These are phyloP conservation scores for Pisolithus tinctorius DNA, from an alignment of 768 basidiomycete genomes.

Conservation along the genomic window DNA sequence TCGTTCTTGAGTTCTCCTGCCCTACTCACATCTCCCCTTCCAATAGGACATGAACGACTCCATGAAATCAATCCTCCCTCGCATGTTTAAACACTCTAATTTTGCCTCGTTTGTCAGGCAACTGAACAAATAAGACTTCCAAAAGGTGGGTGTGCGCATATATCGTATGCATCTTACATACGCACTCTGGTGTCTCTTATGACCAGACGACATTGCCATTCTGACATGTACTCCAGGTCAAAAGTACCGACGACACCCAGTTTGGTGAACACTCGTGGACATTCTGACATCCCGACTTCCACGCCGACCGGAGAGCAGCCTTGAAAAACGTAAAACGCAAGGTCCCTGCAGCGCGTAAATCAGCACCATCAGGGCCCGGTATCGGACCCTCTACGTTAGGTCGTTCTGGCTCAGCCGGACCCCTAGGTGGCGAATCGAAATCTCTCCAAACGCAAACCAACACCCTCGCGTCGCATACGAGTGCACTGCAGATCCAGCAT, in stretches of 20 bases:
- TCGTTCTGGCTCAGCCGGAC: constrained; percentile 18
- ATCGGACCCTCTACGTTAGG: constrained; percentile 15
- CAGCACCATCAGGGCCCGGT: constrained; percentile 18
- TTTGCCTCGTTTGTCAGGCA: constrained; percentile 91
- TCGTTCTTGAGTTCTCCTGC: no score
- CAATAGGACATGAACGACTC: constrained; percentile 88
- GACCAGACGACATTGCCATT: no score
- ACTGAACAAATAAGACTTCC: constrained; percentile 95
- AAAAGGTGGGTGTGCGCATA: constrained; percentile 51
- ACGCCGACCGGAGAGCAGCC: constrained; percentile 43
- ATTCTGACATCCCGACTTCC: constrained; percentile 50
- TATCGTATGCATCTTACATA: background rate
- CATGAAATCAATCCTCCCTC: constrained; percentile 83
- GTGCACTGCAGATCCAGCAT: constrained; percentile 23
- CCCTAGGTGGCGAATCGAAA: constrained; percentile 19
- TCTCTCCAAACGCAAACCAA: constrained; percentile 23
- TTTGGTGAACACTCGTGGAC: constrained; percentile 57
- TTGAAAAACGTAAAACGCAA: constrained; percentile 65
- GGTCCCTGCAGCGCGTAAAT: constrained; percentile 34
- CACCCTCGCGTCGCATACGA: constrained; percentile 24
- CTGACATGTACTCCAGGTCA: constrained; percentile 39
- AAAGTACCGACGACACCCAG: constrained; percentile 77
- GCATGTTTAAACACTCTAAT: constrained; percentile 93
- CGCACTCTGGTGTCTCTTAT: no score
- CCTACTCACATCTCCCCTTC: constrained; percentile 6